phyloP scores from a whole-genome alignment of 2,329 filamentous ascomycete genomes.

The Dactylellina drechsleri region DNA sequence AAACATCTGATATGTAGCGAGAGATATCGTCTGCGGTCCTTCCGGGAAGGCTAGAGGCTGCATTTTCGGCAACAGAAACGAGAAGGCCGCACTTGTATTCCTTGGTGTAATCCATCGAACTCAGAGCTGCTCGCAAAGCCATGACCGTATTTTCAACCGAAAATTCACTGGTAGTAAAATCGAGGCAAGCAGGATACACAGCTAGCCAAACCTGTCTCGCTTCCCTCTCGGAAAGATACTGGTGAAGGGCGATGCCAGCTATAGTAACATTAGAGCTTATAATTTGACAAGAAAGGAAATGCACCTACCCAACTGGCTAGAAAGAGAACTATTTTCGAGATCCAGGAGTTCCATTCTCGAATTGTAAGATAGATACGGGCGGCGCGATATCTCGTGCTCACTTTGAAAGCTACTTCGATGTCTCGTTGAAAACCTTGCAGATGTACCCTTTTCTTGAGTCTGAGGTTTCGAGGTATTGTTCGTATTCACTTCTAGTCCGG shows the following conservation, averaged over 20 bases:
- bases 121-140: constrained; percentile 16
- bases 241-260: constrained; percentile 22
- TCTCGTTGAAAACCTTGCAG: background rate
- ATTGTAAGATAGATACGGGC: constrained; percentile 31
- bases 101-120: constrained; percentile 2
- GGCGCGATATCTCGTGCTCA: constrained; percentile 21
- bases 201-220: constrained; percentile 30
- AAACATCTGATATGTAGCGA: constrained; percentile 26
- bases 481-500: constrained; percentile 13
- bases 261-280: constrained; percentile 11
- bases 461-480: background rate
- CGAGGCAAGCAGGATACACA: constrained; percentile 19
- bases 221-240: constrained; percentile 32
- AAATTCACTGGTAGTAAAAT: constrained; percentile 6
- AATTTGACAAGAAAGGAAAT: background rate
- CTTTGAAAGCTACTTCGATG: constrained; percentile 5
- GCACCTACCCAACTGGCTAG: constrained; percentile 20
- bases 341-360: constrained; percentile 22
- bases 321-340: background rate
- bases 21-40: constrained; percentile 30
- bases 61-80: constrained; percentile 7
- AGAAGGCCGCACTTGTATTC: constrained; percentile 22
- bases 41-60: constrained; percentile 1
- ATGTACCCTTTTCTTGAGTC: background rate
- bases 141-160: constrained; percentile 14